Evolutionary conservation across 2,329 filamentous ascomycete species (phyloP).

Genomic region (Talaromyces amestolkiae): DNA sequence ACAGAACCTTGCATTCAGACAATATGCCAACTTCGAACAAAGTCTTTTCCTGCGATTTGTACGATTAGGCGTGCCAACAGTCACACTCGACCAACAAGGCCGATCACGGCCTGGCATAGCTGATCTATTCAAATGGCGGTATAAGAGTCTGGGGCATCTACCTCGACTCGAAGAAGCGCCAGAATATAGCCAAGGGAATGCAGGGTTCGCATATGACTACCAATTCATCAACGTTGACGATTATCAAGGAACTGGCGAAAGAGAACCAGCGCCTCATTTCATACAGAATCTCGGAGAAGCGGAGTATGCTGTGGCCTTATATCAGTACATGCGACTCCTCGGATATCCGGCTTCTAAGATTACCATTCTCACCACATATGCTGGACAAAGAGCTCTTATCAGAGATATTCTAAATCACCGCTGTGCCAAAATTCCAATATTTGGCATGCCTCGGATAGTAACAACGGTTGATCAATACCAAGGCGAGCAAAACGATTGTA

Average conservation of each 20-base stretch:
- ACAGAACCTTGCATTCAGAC: slow-evolving; percentile 87
- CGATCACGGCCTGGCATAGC: slow-evolving; percentile 85
- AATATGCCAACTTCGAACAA: slow-evolving; percentile 95
- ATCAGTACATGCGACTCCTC: slow-evolving; percentile 93
- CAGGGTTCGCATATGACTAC: slow-evolving; percentile 89
- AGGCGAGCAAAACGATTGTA: slow-evolving; percentile 98
- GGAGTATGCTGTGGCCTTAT: slow-evolving; percentile 93
- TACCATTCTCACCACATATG: slow-evolving; percentile 88
- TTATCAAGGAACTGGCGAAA: slow-evolving; percentile 86
- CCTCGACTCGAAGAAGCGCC: slow-evolving; percentile 65
- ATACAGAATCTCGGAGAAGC: slow-evolving; percentile 96
- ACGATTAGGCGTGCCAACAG: slow-evolving; percentile 84
- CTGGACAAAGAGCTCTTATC: slow-evolving; percentile 84
- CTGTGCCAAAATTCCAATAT: slow-evolving; percentile 78
- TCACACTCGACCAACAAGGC: slow-evolving; percentile 89
- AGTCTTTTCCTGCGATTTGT: slow-evolving; percentile 90
- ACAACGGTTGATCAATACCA: slow-evolving; percentile 98
- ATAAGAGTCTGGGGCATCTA: slow-evolving; percentile 74
- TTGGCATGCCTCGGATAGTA: slow-evolving; percentile 84
- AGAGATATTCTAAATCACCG: slow-evolving; percentile 80
- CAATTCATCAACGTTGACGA: slow-evolving; percentile 95
- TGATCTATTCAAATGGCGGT: slow-evolving; percentile 89
- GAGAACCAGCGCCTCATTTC: slow-evolving; percentile 88
- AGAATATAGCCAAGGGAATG: slow-evolving; percentile 79
- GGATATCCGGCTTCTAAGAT: slow-evolving; percentile 85